These are phyloP conservation scores for Colletotrichum australisinense DNA, from an alignment of 2,329 filamentous ascomycete species.

Conservation along the genomic window DNA sequence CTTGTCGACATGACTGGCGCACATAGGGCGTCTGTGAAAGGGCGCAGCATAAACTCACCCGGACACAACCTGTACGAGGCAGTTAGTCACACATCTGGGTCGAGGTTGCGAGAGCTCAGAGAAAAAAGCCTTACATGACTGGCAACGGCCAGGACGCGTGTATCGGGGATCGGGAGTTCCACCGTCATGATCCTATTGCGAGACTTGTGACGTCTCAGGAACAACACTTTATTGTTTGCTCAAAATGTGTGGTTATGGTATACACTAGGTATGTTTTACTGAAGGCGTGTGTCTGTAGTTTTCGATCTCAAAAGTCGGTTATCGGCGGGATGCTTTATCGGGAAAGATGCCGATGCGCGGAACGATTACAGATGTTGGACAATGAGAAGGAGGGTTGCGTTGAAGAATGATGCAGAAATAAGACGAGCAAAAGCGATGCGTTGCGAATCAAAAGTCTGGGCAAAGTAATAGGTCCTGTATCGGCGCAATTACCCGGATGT, in stretches of 20 bases:
- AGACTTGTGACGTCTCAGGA: neutral
- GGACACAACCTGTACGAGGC: conserved; percentile 53
- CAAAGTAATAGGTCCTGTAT: conserved; percentile 6
- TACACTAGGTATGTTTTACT: neutral
- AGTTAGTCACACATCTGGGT: conserved; percentile 18
- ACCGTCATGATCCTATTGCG: conserved; percentile 45
- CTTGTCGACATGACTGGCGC: neutral
- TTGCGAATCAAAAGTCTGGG: neutral
- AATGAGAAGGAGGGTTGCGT: neutral
- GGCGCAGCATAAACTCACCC: conserved; percentile 47
- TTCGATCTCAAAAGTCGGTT: conserved; percentile 18
- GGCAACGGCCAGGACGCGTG: conserved; percentile 84
- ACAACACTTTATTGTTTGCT: neutral
- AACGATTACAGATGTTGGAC: neutral
- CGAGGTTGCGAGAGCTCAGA: neutral
- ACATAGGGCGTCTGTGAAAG: neutral
- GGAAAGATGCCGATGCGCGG: conserved; percentile 17
- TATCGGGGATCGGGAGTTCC: conserved; percentile 63
- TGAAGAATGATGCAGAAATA: neutral
- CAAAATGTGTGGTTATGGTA: neutral
- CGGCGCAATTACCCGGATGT: neutral
- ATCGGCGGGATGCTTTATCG: conserved; percentile 4
- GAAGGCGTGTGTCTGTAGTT: neutral
- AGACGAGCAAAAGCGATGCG: neutral
- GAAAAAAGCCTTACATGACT: conserved; percentile 82